Base-by-base conservation (phyloP, 805 yeast species). In the Saturnispora silvae region DNA sequence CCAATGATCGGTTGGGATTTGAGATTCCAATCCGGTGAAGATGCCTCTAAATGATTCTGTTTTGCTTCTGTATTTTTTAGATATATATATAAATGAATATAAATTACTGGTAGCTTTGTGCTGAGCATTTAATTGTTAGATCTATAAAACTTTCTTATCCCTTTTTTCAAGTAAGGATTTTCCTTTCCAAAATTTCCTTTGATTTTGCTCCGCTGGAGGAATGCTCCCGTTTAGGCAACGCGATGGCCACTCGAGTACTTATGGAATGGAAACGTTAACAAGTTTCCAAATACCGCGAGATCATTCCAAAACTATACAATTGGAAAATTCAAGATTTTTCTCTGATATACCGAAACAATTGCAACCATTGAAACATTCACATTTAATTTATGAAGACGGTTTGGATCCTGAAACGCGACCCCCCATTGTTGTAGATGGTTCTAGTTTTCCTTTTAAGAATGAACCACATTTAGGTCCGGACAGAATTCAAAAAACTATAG, bases 1-100 rank as follows among this genome's bases (percentile, higher is more conserved):
- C 94, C 92, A 34, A 56, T 77, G 60, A 89, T 92, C 53, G 92
- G 81, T 52, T 92, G 98, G 98, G 96, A 89, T 58, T 69, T 92
- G 57, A 75, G 98, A 61, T 92, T 92, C 50, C 83, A 81, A 43
- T 53, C 59, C 13, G 45, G 42, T 27, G 52, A 50, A 28, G 60
- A 56, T 38, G 60, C 60, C 7, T 47, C 55, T 20, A 53, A 53
- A 45, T 53, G 41, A 24, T 2, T 22, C 7, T 28, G 9, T 4
- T 4, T 4, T 34, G n/a, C 19, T 17, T 20, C n/a, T n/a, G n/a
- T n/a, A n/a, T n/a, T 24, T 11, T 28, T 7, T n/a, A n/a, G 14
- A 23, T 28, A 32, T 32, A 32, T 30, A 23, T 23, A 23, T 23
- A 23, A 8, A 23, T 23, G 11, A 8, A 23, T 28, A 15, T 28